Base-by-base conservation (phyloP, 331 rosid species). In the Dryas integrifolia region DNA sequence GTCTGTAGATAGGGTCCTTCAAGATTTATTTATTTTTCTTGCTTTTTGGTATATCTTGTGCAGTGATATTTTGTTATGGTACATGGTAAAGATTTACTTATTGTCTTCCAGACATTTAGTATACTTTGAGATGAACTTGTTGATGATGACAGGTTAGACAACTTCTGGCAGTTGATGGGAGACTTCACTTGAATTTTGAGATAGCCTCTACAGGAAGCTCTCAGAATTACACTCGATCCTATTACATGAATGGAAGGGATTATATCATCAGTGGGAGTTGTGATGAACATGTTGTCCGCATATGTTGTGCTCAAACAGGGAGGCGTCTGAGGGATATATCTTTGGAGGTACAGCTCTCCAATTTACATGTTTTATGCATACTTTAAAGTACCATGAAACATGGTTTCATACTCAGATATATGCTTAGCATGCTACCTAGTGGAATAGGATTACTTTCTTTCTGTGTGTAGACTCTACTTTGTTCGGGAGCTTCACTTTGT, bases 281-380 rank as follows among this genome's bases (percentile, higher is more conserved):
- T 85, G 97, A 91, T 77, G 97, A 91, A 73, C 92, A 91, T 45
- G 79, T 87, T 16, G 92, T 88, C 18, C 92, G 92, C 63, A 59
- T 91, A 77, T 91, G 90, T 77, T 91, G 97, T 80, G 85, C 97
- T 70, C 97, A 83, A 82, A 91, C 95, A 21, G 92, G 97, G 72
- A 82, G 88, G 76, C 92, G 90, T 74, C 80, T 90, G 49, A 85
- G 88, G 82, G 97, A 88, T 83, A 72, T 90, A 78, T 82, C 90
- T 75, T 79, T 91, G 53, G 95, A 91, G 95, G 95, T 86, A 83
- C 14, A 58, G 65, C 58, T 77, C 48, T 63, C 79, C 62, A 58
- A 49, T 69, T 76, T 55, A 48, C 13, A 45, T 58, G 39, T 58
- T 58, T 14, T 56, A 49, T 64, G 48, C n/a, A 6, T 55, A 68